These are phyloP conservation scores for Moesziomyces sp. DNA, from an alignment of 1,284 basidiomycete species.

Conservation along the genomic window DNA sequence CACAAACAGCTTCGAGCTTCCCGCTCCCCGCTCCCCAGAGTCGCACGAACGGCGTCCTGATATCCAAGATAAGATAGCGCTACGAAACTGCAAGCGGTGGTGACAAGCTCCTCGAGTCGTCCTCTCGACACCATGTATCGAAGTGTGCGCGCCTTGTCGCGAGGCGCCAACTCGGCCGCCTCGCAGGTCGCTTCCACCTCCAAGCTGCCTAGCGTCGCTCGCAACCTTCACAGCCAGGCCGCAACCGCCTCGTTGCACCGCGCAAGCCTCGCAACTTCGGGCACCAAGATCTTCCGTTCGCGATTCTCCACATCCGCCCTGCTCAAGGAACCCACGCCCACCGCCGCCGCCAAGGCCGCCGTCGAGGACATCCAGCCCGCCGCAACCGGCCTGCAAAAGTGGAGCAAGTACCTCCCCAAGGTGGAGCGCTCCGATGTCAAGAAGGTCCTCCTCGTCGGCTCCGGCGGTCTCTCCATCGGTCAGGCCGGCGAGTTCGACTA, in stretches of 20 bases:
- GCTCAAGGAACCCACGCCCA: constrained; percentile 41
- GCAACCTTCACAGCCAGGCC: constrained; percentile 33
- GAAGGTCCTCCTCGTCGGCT: constrained; percentile 95
- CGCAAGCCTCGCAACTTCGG: constrained; percentile 30
- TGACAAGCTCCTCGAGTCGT: too few relatives aligned
- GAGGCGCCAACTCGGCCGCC: constrained; percentile 37
- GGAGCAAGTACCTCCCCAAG: constrained; percentile 63
- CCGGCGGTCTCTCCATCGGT: constrained; percentile 94
- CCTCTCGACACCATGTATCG: constrained; percentile 29
- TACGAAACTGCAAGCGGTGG: too few relatives aligned
- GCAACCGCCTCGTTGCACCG: constrained; percentile 23
- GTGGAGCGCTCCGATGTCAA: constrained; percentile 77
- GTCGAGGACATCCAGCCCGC: constrained; percentile 55
- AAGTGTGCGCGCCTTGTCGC: constrained; percentile 41
- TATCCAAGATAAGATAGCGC: constrained; percentile 17
- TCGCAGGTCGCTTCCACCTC: constrained; percentile 41
- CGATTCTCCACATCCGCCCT: constrained; percentile 44
- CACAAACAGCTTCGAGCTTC: not conserved
- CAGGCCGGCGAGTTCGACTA: constrained; percentile 99
- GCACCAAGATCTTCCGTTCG: constrained; percentile 39
- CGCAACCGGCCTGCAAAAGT: constrained; percentile 58
- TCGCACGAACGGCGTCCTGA: constrained; percentile 17
- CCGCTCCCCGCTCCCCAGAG: constrained; percentile 1
- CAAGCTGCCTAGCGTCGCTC: constrained; percentile 22
- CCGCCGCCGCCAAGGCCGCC: constrained; percentile 41